Evolutionary conservation across 176 grass and related monocot genomes (phyloP).

Genomic region (Avena atlantica): DNA sequence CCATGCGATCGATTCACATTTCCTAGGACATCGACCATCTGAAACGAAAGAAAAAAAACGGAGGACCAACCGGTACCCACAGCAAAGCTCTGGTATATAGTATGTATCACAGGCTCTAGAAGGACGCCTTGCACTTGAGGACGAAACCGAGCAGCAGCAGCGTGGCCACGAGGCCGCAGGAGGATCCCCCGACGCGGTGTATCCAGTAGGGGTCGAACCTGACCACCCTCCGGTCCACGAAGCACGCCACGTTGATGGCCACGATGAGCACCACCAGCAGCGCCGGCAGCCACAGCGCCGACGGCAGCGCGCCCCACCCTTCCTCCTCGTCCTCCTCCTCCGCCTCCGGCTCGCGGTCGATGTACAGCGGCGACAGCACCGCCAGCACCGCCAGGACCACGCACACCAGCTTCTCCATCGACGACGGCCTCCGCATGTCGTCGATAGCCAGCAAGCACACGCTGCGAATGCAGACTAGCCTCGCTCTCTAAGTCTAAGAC

Average conservation of each 20-base stretch:
- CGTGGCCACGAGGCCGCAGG: slow-evolving; percentile 75
- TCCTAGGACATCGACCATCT: background rate
- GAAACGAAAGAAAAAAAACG: background rate
- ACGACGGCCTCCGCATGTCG: slow-evolving; percentile 67
- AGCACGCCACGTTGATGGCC: slow-evolving; percentile 84
- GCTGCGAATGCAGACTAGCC: background rate
- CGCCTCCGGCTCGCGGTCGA: slow-evolving; percentile 51
- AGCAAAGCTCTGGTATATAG: background rate
- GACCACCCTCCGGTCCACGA: slow-evolving; percentile 68
- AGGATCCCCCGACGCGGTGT: slow-evolving; percentile 84
- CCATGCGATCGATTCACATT: background rate
- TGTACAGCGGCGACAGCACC: slow-evolving; percentile 89
- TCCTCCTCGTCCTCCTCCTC: slow-evolving; percentile 64
- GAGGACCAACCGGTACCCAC: background rate
- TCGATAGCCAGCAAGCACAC: background rate
- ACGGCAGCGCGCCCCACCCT: slow-evolving; percentile 7
- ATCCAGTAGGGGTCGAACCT: slow-evolving; percentile 99
- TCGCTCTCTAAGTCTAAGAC: background rate
- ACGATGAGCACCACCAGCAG: slow-evolving; percentile 66
- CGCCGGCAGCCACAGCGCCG: slow-evolving; percentile 74
- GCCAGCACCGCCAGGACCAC: slow-evolving; percentile 69
- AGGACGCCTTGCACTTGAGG: slow-evolving; percentile 86
- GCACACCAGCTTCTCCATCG: slow-evolving; percentile 71
- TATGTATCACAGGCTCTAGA: slow-evolving; percentile 20
- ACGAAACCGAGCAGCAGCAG: slow-evolving; percentile 94